These are phyloP conservation scores for Lizonia empirigonia DNA, from an alignment of 2,329 filamentous ascomycete species.

Conservation along the genomic window DNA sequence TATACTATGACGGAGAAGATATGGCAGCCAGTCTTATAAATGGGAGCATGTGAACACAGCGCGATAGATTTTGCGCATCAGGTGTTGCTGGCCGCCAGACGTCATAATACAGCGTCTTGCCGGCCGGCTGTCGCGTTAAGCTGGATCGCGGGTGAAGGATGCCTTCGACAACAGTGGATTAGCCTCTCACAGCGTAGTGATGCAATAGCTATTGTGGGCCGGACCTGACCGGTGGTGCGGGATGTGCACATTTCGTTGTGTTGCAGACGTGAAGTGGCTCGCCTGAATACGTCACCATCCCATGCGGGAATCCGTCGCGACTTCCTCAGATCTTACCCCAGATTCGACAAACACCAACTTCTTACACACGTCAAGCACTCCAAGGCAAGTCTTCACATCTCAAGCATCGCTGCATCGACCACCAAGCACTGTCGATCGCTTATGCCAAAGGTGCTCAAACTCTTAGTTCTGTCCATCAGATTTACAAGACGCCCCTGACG, in stretches of 20 bases:
- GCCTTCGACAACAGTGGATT: not conserved
- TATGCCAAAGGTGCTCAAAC: slow-evolving; percentile 15
- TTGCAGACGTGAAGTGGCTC: not conserved
- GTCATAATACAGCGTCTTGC: slow-evolving; percentile 13
- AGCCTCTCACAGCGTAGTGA: slow-evolving; percentile 13
- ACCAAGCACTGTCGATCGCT: slow-evolving; percentile 14
- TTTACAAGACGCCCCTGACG: slow-evolving; percentile 5
- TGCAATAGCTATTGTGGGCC: slow-evolving; percentile 11
- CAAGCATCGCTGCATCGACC: slow-evolving; percentile 6
- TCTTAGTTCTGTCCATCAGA: slow-evolving; percentile 7
- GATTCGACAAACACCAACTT: not conserved
- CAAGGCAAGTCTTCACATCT: too few species aligned
- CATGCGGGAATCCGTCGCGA: not conserved
- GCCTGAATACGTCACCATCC: slow-evolving; percentile 1
- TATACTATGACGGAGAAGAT: not conserved
- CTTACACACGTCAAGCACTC: too few species aligned
- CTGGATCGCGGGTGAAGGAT: slow-evolving; percentile 3
- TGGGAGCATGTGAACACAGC: not conserved
- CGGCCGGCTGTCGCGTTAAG: slow-evolving; percentile 8
- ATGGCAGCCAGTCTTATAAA: slow-evolving; percentile 11
- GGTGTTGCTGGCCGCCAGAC: slow-evolving; percentile 2
- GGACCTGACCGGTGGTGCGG: not conserved
- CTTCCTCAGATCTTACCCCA: not conserved
- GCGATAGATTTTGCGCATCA: slow-evolving; percentile 1
- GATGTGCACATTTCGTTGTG: not conserved